Percentiles rank a stretch among this genome's conserved stretches.
Conservation (phyloP, 495 filamentous ascomycete species). For the Ramalina intermedia region DNA sequence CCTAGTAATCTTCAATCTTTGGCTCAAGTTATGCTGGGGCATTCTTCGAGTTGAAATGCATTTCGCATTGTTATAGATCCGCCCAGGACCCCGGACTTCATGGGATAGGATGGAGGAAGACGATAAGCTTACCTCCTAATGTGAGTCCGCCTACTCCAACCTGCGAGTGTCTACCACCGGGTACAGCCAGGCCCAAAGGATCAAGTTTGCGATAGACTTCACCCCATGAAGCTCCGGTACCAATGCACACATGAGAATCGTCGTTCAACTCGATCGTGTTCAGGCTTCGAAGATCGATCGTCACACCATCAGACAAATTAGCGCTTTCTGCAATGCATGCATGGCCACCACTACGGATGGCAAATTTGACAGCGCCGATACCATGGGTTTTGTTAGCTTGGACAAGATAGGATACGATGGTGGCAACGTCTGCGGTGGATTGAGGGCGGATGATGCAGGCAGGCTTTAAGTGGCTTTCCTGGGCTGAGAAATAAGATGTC, state of each 20-base stretch:
- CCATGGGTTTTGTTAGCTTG: neutral
- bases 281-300: constrained; percentile 35
- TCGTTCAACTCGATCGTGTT: constrained; percentile 30
- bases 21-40: neutral
- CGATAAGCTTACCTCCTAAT: constrained; percentile 25
- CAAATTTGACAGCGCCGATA: constrained; percentile 15
- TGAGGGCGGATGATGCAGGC: constrained; percentile 22
- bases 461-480: constrained; percentile 20
- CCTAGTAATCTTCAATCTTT: constrained; percentile 4
- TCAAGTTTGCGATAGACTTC: constrained; percentile 38
- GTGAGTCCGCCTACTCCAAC: constrained; percentile 47
- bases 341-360: constrained; percentile 39
- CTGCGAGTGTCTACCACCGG: constrained; percentile 39
- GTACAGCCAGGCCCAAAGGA: constrained; percentile 28
- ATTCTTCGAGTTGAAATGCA: too few relatives aligned
- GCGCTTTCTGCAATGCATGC: constrained; percentile 34
- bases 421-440: constrained; percentile 16
- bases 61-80: too few relatives aligned
- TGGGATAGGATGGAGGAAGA: too few relatives aligned
- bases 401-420: constrained; percentile 11
- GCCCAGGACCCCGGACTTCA: too few relatives aligned
- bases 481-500: constrained; percentile 15
- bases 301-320: constrained; percentile 37
- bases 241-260: constrained; percentile 30
- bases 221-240: constrained; percentile 35